phyloP scores from a whole-genome alignment of 192 early-diverging fungal genomes.

The Dimargaris verticillata region DNA sequence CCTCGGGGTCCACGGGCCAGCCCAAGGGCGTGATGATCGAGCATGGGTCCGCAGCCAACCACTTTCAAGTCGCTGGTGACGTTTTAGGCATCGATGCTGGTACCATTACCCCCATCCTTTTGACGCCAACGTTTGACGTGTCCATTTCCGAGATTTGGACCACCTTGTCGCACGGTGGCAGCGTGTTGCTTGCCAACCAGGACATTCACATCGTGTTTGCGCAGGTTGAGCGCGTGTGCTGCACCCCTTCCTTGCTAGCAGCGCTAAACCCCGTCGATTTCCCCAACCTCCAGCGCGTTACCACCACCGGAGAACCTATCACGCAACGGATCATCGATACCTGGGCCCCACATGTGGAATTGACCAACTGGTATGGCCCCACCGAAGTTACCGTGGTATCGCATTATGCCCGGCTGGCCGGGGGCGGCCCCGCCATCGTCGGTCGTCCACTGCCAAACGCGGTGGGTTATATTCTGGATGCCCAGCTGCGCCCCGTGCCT shows the following conservation, averaged over 20 bases:
- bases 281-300: not conserved
- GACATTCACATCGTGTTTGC: not conserved
- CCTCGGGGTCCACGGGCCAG: slow-evolving; percentile 7
- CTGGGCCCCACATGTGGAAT: not conserved
- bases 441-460: slow-evolving; percentile 12
- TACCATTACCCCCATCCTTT: not conserved
- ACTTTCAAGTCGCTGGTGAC: not conserved
- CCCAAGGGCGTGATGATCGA: slow-evolving; percentile 9
- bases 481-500: slow-evolving; percentile 12
- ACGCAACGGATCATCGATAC: not conserved
- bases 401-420: not conserved
- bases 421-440: slow-evolving; percentile 8
- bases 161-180: not conserved
- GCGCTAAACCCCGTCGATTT: not conserved
- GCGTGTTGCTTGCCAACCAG: not conserved
- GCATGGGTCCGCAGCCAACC: not conserved
- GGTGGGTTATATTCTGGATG: slow-evolving; percentile 17
- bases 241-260: slow-evolving; percentile 1
- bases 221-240: not conserved
- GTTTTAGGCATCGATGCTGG: not conserved
- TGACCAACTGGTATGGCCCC: slow-evolving; percentile 6
- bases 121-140: slow-evolving; percentile 1
- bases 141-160: slow-evolving; percentile 8
- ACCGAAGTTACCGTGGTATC: slow-evolving; percentile 1
- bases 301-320: not conserved